Evolutionary conservation across 176 grass and related monocot genomes (phyloP), one percentile per base, ranked within the genome.

Genomic region (Coix lacrymajobi): DNA sequence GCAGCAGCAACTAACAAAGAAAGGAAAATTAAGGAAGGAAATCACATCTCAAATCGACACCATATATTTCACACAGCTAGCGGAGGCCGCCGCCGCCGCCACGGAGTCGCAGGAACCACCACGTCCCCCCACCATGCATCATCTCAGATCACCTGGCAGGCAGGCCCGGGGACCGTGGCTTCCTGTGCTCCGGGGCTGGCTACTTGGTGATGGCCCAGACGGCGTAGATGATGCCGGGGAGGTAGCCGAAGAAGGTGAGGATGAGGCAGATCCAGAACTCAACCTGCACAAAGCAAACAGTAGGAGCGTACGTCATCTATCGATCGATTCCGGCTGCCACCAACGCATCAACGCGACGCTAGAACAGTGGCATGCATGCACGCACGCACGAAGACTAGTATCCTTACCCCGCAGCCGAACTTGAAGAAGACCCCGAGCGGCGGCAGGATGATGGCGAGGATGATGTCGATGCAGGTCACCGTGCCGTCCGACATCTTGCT

Each of bases 351-450:
- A 24, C 19, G 7, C 8, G 0, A 49, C 13, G n/a, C n/a, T n/a
- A 3, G 2, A 48, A 51, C 48, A 51, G 48, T 51, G 48, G 2
- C 48, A 51, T 51, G 48, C 17, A 51, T 6, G 17, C 33, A 33
- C 33, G 33, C 5, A 51, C 46, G 15, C 16, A 46, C 44, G 43
- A 17, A 51, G 2, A 51, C 46, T n/a, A n/a, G n/a, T n/a, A n/a
- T 8, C 22, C 52, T 4, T 24, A 58, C 95, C 90, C 89, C 37
- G 86, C 90, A 94, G 8, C 86, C 95, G 85, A 87, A 94, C 81
- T 86, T 97, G 86, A 97, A 88, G 90, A 97, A 97, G 81, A 97
- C 95, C 4, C 95, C 95, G 75, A 97, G 95, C 11, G 95, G 95
- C 69, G 95, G 95, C 19, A 97, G 84, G 88, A 97, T 92, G 83